Percentiles rank a stretch among this genome's conserved stretches.
These are phyloP conservation scores for Globisporangium nagaii DNA, from an alignment of 352 stramenopile species.

Conservation along the genomic window DNA sequence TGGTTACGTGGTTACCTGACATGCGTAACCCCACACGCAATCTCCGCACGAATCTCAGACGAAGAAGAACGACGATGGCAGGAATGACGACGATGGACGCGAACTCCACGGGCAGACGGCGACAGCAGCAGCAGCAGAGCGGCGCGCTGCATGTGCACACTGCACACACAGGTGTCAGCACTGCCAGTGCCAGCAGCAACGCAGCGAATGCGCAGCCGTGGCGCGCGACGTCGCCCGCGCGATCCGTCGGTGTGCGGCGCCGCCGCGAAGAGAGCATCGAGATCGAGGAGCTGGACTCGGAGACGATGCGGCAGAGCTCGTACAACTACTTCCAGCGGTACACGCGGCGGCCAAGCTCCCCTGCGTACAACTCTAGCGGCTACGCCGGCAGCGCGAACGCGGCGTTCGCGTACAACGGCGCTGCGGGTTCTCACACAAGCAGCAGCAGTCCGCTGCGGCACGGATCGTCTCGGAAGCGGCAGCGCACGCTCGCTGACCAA, in stretches of 20 bases:
- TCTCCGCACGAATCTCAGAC: background rate
- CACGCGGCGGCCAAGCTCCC: slow-evolving; percentile 2
- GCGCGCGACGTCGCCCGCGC: background rate
- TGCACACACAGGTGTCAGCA: background rate
- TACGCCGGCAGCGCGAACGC: background rate
- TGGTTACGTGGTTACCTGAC: too few relatives aligned
- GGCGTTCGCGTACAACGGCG: slow-evolving; percentile 10
- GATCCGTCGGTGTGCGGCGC: slow-evolving; percentile 31
- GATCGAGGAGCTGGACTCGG: slow-evolving; percentile 63
- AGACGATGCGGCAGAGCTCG: slow-evolving; percentile 60
- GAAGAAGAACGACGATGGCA: background rate
- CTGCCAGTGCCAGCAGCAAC: background rate
- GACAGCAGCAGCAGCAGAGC: background rate
- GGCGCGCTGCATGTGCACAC: background rate
- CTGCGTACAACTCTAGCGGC: slow-evolving; percentile 7
- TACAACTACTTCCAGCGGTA: slow-evolving; percentile 70
- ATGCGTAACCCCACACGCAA: too few relatives aligned
- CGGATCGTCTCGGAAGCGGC: slow-evolving; percentile 35
- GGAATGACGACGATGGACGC: slow-evolving; percentile 4
- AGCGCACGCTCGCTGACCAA: slow-evolving; percentile 59
- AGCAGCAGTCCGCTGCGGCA: slow-evolving; percentile 5
- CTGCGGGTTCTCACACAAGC: slow-evolving; percentile 9
- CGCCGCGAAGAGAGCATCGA: slow-evolving; percentile 41
- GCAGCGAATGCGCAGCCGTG: background rate
- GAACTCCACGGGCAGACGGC: background rate